Base-by-base conservation (phyloP, 176 grass and related monocot species). In the Oryza punctata region DNA sequence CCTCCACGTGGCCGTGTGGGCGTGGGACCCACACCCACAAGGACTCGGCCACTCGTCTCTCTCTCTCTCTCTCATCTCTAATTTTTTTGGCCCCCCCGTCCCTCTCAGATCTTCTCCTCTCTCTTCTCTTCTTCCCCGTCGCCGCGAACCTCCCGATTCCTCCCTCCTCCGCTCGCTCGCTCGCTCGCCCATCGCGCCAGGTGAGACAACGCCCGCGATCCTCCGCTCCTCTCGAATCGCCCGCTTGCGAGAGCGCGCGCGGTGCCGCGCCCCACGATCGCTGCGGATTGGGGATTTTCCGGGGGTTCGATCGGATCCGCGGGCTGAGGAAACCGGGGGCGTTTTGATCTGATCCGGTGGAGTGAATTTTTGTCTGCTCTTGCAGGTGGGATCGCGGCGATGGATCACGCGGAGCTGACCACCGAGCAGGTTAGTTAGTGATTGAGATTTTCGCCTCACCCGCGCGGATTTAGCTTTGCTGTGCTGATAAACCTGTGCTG, bases 371-470 rank as follows among this genome's bases (percentile, higher is more conserved):
- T 12, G 5, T n/a, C n/a, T 67, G 33, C 6, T 82, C 60, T 79
- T 78, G 78, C 81, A 89, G 89, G 87, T 24, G 46, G 78, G 61
- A 7, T 72, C 44, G 12, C 71, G 7, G 78, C 21, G 43, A 98
- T 98, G 96, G 93, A 91, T 91, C 87, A 74, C 45, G 91, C 93
- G 6, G 91, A 95, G 89, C 89, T 95, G 68, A 92, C 96, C 67
- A 93, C 89, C n/a, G 93, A 98, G 64, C 91, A 98, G 96, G 96
- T 98, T 33, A 54, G 96, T 98, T 33, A 54, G 87, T 88, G 65
- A 37, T 82, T 50, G 11, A n/a, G 75, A 67, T 86, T 68, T 27
- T 28, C 40, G 28, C 60, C 40, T 24, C 6, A 32, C 40, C 21
- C n/a, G 6, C 57, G 6, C 30, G 19, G 28, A 64, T 76, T 61